Percentiles rank a stretch among this genome's conserved stretches.
These are phyloP conservation scores for Ophioceras dolichostomum DNA, from an alignment of 2,329 filamentous ascomycete genomes.

Conservation along the genomic window DNA sequence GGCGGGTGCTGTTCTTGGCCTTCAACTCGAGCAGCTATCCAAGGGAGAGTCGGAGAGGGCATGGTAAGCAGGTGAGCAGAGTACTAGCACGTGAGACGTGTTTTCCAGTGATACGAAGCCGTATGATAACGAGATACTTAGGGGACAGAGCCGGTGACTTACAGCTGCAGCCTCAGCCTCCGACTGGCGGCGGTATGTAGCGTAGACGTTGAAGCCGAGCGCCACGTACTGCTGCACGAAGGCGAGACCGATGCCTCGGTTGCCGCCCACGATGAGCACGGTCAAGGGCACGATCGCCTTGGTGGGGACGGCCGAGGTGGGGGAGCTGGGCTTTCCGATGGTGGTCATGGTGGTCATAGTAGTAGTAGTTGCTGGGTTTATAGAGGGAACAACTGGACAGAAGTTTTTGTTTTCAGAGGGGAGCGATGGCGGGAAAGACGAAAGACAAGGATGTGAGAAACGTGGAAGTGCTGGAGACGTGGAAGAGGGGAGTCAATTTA, in stretches of 20 bases:
- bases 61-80: too few species aligned
- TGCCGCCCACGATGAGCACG: conserved; percentile 2
- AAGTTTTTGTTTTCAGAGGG: too few species aligned
- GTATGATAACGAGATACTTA: too few species aligned
- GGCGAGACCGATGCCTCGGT: conserved; percentile 2
- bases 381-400: too few species aligned
- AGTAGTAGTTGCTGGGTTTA: too few species aligned
- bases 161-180: conserved; percentile 1
- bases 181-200: conserved; percentile 1
- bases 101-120: neutral
- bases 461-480: too few species aligned
- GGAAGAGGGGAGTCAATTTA: too few species aligned
- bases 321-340: neutral
- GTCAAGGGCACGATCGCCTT: neutral
- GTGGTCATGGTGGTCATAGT: neutral
- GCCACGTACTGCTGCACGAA: conserved; percentile 4
- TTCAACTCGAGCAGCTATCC: conserved; percentile 1
- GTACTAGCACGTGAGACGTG: too few species aligned
- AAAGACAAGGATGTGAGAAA: too few species aligned
- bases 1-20: conserved; percentile 1
- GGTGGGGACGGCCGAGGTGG: neutral
- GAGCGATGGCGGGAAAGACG: too few species aligned
- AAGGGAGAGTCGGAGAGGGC: too few species aligned
- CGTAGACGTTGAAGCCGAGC: conserved; percentile 2
- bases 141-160: too few species aligned